Percentiles rank a stretch among this genome's conserved stretches.
Conservation (phyloP, 2,329 filamentous ascomycete species). For the Colletotrichum destructivum region DNA sequence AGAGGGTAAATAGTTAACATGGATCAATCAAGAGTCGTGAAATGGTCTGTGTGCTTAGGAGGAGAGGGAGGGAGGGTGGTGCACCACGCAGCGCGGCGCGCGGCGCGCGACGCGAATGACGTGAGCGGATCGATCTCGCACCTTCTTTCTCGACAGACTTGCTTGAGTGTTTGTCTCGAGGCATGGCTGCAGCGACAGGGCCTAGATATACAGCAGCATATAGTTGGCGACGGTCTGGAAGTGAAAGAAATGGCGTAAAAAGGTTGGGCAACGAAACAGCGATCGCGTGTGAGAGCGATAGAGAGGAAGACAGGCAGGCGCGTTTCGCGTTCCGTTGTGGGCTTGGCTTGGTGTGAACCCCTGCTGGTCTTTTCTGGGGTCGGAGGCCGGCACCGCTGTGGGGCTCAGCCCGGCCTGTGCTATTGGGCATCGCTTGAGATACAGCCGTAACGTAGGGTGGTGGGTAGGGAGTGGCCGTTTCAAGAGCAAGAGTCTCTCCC, state of each 20-base stretch:
- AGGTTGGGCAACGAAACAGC: neutral
- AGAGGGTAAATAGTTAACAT: neutral
- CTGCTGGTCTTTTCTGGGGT: too few relatives aligned
- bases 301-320: slow-evolving; percentile 5
- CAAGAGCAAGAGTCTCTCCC: too few relatives aligned
- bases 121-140: neutral
- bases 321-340: slow-evolving; percentile 18
- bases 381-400: too few relatives aligned
- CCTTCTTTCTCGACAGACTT: slow-evolving; percentile 27
- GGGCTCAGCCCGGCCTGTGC: too few relatives aligned
- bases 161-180: slow-evolving; percentile 18
- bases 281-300: slow-evolving; percentile 14
- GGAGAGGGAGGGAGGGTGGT: neutral
- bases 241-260: neutral
- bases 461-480: too few relatives aligned
- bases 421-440: too few relatives aligned
- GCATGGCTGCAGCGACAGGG: slow-evolving; percentile 15
- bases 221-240: neutral
- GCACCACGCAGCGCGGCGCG: neutral
- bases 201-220: neutral
- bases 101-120: neutral
- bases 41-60: neutral
- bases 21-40: neutral
- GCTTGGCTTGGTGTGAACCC: too few relatives aligned
- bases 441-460: too few relatives aligned